Base-by-base conservation (phyloP, 306 rosid species). In the Malus sylvestris region DNA sequence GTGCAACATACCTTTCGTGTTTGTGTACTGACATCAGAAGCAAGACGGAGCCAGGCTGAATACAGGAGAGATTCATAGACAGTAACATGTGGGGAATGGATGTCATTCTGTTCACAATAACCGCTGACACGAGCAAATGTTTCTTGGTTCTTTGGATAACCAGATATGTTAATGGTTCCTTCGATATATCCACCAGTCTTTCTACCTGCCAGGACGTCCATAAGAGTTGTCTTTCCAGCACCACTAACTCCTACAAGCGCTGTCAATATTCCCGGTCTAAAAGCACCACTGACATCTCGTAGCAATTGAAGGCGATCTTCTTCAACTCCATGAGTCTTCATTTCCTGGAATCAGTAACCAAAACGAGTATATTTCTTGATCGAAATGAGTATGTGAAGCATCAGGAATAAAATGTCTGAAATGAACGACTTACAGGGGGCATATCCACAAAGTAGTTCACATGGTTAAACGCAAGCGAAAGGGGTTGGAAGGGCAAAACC, bases 171-270 rank as follows among this genome's bases (percentile, higher is more conserved):
- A 10, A 90, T 88, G 32, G 68, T 83, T 35, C 95, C 95, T 74
- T 90, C 89, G 46, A 72, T 84, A 46, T 78, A 86, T 10, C 95
- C 95, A 15, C 89, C 81, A 0, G 95, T 90, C 64, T 90, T 90
- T 77, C 95, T 83, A n/a, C 92, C 95, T 4, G 92, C 89, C 63
- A 90, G 77, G 30, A 90, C 92, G 67, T 90, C 95, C 90, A 90
- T 83, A 2, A 90, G 80, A 51, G 95, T 90, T 20, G 95, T 87
- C 78, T 90, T 90, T 30, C 95, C 95, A 4, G 95, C 95, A 16
- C 95, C 95, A 83, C 90, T 90, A 12, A 90, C 92, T 27, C 95
- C 95, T 13, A 90, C 90, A 40, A 90, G 71, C 16, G 95, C 95
- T 68, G 95, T 88, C 59, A 90, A 59, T 45, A 90, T 32, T 16